Base-by-base conservation (phyloP, 1,284 basidiomycete species). In the Hymenochaete sp. region DNA sequence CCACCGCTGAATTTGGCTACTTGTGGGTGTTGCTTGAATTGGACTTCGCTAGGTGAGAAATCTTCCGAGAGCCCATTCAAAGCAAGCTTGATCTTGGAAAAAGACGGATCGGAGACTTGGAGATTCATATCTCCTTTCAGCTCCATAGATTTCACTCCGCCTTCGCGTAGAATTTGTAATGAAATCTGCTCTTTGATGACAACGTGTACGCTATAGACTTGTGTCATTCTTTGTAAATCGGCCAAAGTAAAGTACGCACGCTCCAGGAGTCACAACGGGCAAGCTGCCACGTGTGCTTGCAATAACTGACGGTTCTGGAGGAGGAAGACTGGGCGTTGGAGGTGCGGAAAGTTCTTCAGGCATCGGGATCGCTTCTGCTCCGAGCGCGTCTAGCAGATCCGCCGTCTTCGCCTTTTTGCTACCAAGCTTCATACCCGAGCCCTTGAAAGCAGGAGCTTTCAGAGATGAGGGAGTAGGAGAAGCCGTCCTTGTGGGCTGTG, bases 11-110 rank as follows among this genome's bases (percentile, higher is more conserved):
- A 91, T 67, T 93, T 96, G 56, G 83, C 88, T 4, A 96, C 87
- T 51, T 96, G 87, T 5, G 95, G 93, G 59, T 97, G 93, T 56
- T 97, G 93, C 67, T 97, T 96, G 75, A 93, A 96, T 64, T 93
- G 91, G 28, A 97, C 65, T 39, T 76, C 80, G 45, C 73, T 38
- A 18, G 43, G 68, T 51, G 80, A 75, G 55, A 86, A 80, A 50
- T 80, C 75, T 9, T 75, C 70, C n/a, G 75, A 63, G 28, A 77
- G 67, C 1, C 77, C 70, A 1, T 76, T 66, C 26, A 98, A 75
- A 7, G 68, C 66, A 38, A 98, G 69, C 48, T 78, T 79, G 56
- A 97, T 66, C 53, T 88, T 83, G n/a, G 88, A 73, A n/a, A 77
- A 65, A 13, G 75, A 67, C 0, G 87, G 66, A 52, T 93, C 89